These are phyloP conservation scores for Sutorius australiensis DNA, from an alignment of 768 basidiomycete genomes.

Conservation along the genomic window DNA sequence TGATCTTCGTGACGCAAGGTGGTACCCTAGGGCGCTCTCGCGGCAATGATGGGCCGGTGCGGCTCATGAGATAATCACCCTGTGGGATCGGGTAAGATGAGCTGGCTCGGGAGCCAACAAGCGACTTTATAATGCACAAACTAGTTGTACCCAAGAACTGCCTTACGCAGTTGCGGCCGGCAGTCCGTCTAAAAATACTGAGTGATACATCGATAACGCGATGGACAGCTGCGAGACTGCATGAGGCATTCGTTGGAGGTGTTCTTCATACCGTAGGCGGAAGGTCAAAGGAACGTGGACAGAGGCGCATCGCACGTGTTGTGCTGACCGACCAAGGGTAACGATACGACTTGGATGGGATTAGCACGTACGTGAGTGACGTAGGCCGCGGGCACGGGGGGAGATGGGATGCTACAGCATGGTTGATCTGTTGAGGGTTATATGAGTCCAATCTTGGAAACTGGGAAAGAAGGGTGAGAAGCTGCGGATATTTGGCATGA, in stretches of 20 bases:
- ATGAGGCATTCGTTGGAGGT: too few species aligned
- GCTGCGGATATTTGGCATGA: not conserved
- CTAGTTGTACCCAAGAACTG: not conserved
- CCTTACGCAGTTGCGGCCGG: not conserved
- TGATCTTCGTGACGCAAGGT: not conserved
- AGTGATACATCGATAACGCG: not conserved
- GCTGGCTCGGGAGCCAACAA: not conserved
- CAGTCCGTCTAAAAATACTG: not conserved
- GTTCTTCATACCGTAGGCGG: not conserved
- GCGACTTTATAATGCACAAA: not conserved
- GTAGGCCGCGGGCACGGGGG: not conserved
- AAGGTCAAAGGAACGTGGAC: slow-evolving; percentile 9
- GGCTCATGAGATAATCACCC: not conserved
- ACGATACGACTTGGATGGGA: not conserved
- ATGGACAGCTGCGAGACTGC: not conserved
- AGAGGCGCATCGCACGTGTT: not conserved
- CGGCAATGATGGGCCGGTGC: not conserved
- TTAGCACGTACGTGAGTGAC: not conserved
- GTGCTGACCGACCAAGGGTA: not conserved
- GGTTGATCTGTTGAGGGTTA: not conserved
- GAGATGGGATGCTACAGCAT: not conserved
- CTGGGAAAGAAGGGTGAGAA: slow-evolving; percentile 2
- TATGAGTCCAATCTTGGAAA: not conserved
- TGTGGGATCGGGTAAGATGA: not conserved
- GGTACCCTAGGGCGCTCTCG: not conserved